A percentile compares a stretch with the other conserved stretches of the same genome.
phyloP scores from a whole-genome alignment of 2,329 filamentous ascomycete genomes.

The Trichoderma sp. region DNA sequence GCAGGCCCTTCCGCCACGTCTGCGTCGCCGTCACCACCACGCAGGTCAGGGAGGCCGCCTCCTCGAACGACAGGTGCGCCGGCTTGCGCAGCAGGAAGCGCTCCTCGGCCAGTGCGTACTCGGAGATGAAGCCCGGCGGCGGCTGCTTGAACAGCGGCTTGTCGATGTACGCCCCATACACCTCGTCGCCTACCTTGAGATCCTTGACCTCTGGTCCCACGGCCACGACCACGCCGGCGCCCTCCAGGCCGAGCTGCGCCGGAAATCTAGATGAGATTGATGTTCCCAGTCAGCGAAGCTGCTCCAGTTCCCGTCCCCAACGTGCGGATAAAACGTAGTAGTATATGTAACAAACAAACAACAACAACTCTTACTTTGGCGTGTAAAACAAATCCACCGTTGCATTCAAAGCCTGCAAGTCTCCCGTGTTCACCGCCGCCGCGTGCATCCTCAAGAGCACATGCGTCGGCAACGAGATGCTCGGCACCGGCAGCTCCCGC shows the following conservation, averaged over 20 bases:
- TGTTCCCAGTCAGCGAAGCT: slow-evolving; percentile 16
- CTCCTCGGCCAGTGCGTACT: slow-evolving; percentile 40
- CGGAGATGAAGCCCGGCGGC: slow-evolving; percentile 36
- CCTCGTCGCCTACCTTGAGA: slow-evolving; percentile 35
- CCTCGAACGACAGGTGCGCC: slow-evolving; percentile 32
- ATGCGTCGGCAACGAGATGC: slow-evolving; percentile 41
- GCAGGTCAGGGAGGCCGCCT: slow-evolving; percentile 37
- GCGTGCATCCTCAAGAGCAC: slow-evolving; percentile 43
- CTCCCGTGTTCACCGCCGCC: slow-evolving; percentile 34
- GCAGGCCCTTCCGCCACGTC: slow-evolving; percentile 39
- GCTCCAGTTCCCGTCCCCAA: neutral
- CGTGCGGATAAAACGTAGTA: neutral
- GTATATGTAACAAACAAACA: too few species aligned
- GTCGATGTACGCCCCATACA: slow-evolving; percentile 38
- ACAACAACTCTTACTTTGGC: neutral
- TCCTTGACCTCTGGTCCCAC: slow-evolving; percentile 29
- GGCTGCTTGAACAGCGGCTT: slow-evolving; percentile 36
- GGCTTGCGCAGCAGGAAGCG: slow-evolving; percentile 36
- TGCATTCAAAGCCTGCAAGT: slow-evolving; percentile 29
- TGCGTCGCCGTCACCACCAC: slow-evolving; percentile 44
- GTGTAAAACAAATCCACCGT: neutral
- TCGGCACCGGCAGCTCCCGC: slow-evolving; percentile 41
- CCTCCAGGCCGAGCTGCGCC: slow-evolving; percentile 30
- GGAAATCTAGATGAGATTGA: slow-evolving; percentile 25
- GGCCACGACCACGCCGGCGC: slow-evolving; percentile 33